A percentile compares a stretch with the other conserved stretches of the same genome.
Evolutionary conservation across 805 yeast species (phyloP).

Genomic region (Yarrowia sp.): DNA sequence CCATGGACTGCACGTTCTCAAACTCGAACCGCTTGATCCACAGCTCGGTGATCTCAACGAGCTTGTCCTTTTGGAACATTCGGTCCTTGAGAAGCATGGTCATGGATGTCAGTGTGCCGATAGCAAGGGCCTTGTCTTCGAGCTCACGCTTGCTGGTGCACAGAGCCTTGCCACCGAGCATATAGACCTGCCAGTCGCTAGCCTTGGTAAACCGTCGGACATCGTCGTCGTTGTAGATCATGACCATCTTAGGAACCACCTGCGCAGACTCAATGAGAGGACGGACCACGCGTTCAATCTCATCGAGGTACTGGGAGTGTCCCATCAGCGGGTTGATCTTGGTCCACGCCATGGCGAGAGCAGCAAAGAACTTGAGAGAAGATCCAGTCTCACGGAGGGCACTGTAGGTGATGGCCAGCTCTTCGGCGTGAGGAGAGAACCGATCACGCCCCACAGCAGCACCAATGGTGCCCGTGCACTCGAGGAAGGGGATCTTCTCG

Average conservation of each 20-base stretch:
- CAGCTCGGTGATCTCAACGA: constrained; percentile 81
- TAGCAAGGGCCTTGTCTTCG: constrained; percentile 23
- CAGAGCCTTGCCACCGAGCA: constrained; percentile 26
- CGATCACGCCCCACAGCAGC: constrained; percentile 90
- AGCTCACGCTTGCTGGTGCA: constrained; percentile 29
- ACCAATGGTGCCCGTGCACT: constrained; percentile 30
- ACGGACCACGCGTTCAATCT: constrained; percentile 83
- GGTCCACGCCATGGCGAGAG: constrained; percentile 97
- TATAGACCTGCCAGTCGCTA: constrained; percentile 28
- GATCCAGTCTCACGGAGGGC: constrained; percentile 57
- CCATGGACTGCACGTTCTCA: constrained; percentile 90
- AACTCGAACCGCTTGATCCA: constrained; percentile 90
- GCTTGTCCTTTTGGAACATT: constrained; percentile 43
- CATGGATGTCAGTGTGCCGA: constrained; percentile 24
- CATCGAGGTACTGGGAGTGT: constrained; percentile 87
- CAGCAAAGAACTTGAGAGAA: constrained; percentile 84
- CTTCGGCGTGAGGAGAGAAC: constrained; percentile 75
- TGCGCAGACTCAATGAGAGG: constrained; percentile 86
- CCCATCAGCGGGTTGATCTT: constrained; percentile 66
- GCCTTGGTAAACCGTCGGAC: constrained; percentile 72
- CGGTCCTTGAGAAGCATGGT: constrained; percentile 32
- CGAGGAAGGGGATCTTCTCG: constrained; percentile 51
- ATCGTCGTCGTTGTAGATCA: constrained; percentile 88
- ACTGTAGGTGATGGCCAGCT: constrained; percentile 58
- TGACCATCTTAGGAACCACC: constrained; percentile 84